These are phyloP conservation scores for Adiantum capillusveneris DNA, from an alignment of 75 land plant genomes.

Conservation along the genomic window DNA sequence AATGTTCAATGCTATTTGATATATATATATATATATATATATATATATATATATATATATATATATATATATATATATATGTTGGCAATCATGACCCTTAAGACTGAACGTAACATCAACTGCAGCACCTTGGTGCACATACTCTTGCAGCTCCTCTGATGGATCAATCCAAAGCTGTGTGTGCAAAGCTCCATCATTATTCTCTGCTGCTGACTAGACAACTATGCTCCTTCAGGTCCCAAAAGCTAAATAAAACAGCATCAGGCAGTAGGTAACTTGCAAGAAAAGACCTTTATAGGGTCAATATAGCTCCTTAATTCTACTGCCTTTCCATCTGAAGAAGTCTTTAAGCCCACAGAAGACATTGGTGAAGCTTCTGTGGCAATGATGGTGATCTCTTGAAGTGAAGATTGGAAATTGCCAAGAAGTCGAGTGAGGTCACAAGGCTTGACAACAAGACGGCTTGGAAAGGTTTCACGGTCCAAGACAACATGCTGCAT, in stretches of 20 bases:
- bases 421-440: constrained; percentile 72
- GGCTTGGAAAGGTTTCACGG: constrained; percentile 58
- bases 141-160: constrained; percentile 82
- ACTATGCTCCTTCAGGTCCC: no score
- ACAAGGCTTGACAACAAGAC: constrained; percentile 77
- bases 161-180: constrained; percentile 99
- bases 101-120: constrained; percentile 94
- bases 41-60: no score
- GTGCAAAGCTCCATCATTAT: constrained; percentile 67
- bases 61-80: no score
- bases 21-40: no score
- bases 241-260: neutral
- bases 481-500: constrained; percentile 81
- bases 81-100: no score
- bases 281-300: constrained; percentile 72
- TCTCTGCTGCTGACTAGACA: no score
- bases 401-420: constrained; percentile 89
- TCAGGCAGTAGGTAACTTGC: no score
- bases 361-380: constrained; percentile 56
- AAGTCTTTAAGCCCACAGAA: constrained; percentile 34
- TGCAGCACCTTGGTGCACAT: constrained; percentile 72
- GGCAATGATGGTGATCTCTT: constrained; percentile 92
- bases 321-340: constrained; percentile 82
- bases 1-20: no score
- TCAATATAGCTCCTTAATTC: constrained; percentile 94